These are phyloP conservation scores for Cenchrus americanus DNA, from an alignment of 176 grass and related monocot genomes.

Conservation along the genomic window DNA sequence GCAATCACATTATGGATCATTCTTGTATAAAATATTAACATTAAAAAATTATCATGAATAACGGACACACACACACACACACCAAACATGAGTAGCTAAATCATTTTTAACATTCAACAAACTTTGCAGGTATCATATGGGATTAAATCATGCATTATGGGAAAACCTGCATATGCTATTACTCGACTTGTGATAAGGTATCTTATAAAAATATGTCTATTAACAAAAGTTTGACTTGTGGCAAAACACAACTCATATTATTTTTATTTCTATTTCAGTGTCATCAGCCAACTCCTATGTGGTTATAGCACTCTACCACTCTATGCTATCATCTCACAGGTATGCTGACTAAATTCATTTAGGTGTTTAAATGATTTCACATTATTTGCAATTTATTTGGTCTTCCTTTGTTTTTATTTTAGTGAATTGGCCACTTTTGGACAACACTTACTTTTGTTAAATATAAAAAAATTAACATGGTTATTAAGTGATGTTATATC, in stretches of 20 bases:
- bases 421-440: background rate
- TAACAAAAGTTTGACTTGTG: background rate
- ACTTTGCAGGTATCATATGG: constrained; percentile 51
- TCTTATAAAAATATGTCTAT: background rate
- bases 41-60: background rate
- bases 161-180: constrained; percentile 41
- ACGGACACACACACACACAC: too few species aligned
- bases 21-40: background rate
- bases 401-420: background rate
- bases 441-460: background rate
- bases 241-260: background rate
- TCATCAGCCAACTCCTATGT: constrained; percentile 65
- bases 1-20: background rate
- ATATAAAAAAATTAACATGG: background rate
- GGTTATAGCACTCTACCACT: constrained; percentile 80
- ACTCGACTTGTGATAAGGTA: constrained; percentile 63
- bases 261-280: constrained; percentile 41
- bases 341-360: constrained; percentile 44
- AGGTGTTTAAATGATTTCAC: too few species aligned
- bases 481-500: background rate
- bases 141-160: constrained; percentile 71
- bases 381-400: background rate
- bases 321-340: constrained; percentile 86
- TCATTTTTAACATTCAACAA: background rate
- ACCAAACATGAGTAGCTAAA: background rate